Base-by-base conservation (phyloP, 1,139 yeast species). In the Geotrichum cucujoidarum region DNA sequence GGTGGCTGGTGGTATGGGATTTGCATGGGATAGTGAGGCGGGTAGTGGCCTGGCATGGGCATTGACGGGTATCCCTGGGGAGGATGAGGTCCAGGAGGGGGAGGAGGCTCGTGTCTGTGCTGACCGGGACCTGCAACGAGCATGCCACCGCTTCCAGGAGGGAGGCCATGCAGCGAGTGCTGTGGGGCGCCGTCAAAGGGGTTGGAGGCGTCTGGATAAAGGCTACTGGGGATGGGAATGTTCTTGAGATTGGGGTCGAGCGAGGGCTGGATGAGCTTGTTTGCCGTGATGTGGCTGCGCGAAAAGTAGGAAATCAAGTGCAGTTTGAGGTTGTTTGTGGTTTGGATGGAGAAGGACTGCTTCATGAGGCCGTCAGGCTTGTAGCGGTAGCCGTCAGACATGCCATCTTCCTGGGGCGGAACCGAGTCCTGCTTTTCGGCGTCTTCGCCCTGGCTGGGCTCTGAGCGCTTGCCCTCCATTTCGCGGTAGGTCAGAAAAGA, bases 401-500 rank as follows among this genome's bases (percentile, higher is more conserved):
- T 8, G 14, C 25, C 42, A 3, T 37, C 46, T 4, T 14, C 41
- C 17, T 13, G 32, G 11, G 25, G 18, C 33, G 21, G 20, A 8
- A 21, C 7, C 16, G n/a, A 17, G 32, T 24, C 25, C 41, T 37
- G 42, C 21, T 42, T 39, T 4, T 25, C 43, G 13, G 36, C 34
- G 5, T 30, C 44, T 21, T 41, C 45, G n/a, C 33, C 43, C 10
- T 27, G 22, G 17, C 18, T 21, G 3, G 42, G 24, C 29, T 56
- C 59, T 11, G 52, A 45, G n/a, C 60, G 56, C 37, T 54, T 57
- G 51, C 68, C 63, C 51, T 76, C 80, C 71, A 81, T 75, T 61
- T 83, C 87, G 51, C 76, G 73, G 62, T 83, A 83, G 4, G 80
- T 75, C 39, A 83, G 66, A 57, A 83, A 83, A 1, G 78, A 73